These are phyloP conservation scores for Macrophomina pseudophaseolina DNA, from an alignment of 2,329 filamentous ascomycete species.

Conservation along the genomic window DNA sequence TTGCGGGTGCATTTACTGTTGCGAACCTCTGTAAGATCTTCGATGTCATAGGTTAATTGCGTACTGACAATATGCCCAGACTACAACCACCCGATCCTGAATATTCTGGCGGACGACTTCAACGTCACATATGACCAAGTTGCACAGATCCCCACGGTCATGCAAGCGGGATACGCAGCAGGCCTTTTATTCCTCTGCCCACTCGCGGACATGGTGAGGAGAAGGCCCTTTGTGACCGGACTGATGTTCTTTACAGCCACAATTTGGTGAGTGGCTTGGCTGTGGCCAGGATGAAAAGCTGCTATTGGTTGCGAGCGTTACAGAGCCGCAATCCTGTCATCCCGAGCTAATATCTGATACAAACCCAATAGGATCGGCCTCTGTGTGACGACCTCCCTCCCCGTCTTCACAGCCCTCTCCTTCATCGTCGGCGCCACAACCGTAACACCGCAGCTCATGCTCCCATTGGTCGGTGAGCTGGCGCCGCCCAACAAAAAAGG, in stretches of 20 bases:
- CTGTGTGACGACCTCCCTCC: conserved; percentile 69
- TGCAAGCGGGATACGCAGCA: conserved; percentile 78
- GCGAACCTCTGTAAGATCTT: conserved; percentile 67
- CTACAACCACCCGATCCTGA: conserved; percentile 80
- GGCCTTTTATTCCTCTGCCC: conserved; percentile 78
- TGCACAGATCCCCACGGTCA: conserved; percentile 71
- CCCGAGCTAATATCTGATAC: not conserved
- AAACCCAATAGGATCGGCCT: conserved; percentile 67
- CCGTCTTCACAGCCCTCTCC: conserved; percentile 70
- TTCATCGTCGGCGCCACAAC: conserved; percentile 79
- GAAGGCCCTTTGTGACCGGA: conserved; percentile 71
- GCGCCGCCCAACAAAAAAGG: conserved; percentile 72
- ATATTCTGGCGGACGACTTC: conserved; percentile 75
- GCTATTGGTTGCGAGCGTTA: not conserved
- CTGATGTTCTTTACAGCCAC: conserved; percentile 72
- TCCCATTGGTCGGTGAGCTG: conserved; percentile 79
- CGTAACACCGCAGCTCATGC: conserved; percentile 76
- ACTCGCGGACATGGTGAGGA: conserved; percentile 70
- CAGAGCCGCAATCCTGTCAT: not conserved
- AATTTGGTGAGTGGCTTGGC: conserved; percentile 55
- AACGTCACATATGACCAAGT: conserved; percentile 71
- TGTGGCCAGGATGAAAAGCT: not conserved
- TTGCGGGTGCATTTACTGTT: conserved; percentile 71
- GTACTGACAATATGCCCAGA: conserved; percentile 41
- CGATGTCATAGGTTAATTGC: not conserved